Evolutionary conservation across 1,139 yeast genomes (phyloP).

Genomic region (Diutina pseudorugosa): DNA sequence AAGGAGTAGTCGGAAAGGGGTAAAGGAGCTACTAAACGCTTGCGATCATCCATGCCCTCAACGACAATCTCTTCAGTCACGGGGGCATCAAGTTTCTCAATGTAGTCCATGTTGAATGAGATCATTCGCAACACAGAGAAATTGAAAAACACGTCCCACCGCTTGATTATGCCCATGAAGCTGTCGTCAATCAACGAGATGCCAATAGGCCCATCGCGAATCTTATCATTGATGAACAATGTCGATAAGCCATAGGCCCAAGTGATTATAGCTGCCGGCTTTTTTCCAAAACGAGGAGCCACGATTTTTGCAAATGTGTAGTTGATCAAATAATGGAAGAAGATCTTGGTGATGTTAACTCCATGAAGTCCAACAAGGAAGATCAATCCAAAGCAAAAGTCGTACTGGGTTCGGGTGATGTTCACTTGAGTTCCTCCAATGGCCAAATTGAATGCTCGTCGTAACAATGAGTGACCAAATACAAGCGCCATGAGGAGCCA

Average conservation of each 20-base stretch:
- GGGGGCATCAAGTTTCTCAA: conserved; percentile 22
- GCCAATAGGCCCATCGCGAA: conserved; percentile 42
- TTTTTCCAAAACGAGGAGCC: conserved; percentile 13
- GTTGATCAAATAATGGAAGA: conserved; percentile 43
- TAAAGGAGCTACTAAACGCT: conserved; percentile 56
- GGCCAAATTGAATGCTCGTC: conserved; percentile 14
- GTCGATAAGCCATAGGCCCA: conserved; percentile 76
- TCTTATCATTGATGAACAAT: conserved; percentile 65
- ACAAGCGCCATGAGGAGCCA: conserved; percentile 45
- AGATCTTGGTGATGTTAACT: conserved; percentile 48
- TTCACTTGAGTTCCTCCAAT: conserved; percentile 9
- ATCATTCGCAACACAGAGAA: conserved; percentile 76
- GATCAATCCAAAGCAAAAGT: conserved; percentile 55
- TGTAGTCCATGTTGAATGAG: conserved; percentile 71
- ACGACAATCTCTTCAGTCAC: conserved; percentile 6
- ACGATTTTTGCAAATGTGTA: conserved; percentile 38
- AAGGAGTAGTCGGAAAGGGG: conserved; percentile 47
- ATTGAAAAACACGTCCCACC: conserved; percentile 97
- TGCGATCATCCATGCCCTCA: conserved; percentile 40
- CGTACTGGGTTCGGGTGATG: conserved; percentile 40
- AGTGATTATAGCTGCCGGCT: conserved; percentile 24
- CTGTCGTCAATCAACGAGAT: conserved; percentile 40
- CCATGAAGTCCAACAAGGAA: conserved; percentile 79
- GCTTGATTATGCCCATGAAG: conserved; percentile 59
- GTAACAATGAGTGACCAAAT: conserved; percentile 37